Evolutionary conservation across 1,139 yeast species (phyloP).

Genomic region (Lodderomyces parapsilosis): DNA sequence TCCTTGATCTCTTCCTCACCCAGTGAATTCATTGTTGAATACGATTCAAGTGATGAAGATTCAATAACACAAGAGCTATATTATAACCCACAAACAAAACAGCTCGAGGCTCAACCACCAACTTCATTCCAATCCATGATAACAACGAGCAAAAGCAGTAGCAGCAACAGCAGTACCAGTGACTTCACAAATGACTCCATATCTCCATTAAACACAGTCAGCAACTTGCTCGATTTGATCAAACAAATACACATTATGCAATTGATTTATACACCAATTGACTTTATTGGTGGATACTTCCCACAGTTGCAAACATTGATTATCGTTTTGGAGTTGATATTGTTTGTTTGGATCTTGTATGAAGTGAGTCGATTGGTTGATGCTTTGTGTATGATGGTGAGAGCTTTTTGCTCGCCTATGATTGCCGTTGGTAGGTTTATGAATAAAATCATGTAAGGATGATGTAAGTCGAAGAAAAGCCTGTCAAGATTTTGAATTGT

Average conservation of each 20-base stretch:
- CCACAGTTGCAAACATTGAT: conserved; percentile 43
- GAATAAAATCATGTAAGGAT: conserved; percentile 35
- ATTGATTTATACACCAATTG: conserved; percentile 44
- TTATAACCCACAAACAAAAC: conserved; percentile 34
- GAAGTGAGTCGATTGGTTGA: conserved; percentile 44
- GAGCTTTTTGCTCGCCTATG: conserved; percentile 50
- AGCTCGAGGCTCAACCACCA: conserved; percentile 34
- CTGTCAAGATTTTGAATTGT: background rate
- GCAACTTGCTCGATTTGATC: conserved; percentile 34
- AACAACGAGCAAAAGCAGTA: background rate
- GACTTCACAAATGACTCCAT: conserved; percentile 8
- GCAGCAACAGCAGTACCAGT: no score
- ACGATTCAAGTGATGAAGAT: conserved; percentile 30
- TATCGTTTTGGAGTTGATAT: conserved; percentile 35
- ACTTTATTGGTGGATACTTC: conserved; percentile 36
- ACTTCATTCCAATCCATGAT: conserved; percentile 27
- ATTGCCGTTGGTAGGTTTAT: conserved; percentile 46
- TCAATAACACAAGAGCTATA: conserved; percentile 28
- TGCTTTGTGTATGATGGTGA: conserved; percentile 48
- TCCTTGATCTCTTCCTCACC: conserved; percentile 9
- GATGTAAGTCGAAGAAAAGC: background rate
- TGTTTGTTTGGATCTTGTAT: conserved; percentile 44
- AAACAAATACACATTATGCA: conserved; percentile 39
- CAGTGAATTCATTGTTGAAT: conserved; percentile 33
- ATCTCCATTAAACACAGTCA: conserved; percentile 22